These are phyloP conservation scores for Claviceps sp. DNA, from an alignment of 2,329 filamentous ascomycete species.

Conservation along the genomic window DNA sequence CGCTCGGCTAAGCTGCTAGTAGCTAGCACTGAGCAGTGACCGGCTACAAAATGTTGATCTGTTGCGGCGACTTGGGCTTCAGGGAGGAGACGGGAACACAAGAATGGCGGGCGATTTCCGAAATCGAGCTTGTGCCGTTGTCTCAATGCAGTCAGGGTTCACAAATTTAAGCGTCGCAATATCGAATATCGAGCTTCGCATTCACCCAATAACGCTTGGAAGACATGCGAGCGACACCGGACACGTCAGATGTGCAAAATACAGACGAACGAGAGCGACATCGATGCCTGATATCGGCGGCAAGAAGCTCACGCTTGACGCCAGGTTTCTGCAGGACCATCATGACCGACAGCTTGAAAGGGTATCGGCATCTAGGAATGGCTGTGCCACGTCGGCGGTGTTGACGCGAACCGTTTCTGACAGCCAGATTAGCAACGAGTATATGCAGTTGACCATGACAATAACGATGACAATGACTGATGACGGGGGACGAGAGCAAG, in stretches of 20 bases:
- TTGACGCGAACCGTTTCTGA: constrained; percentile 17
- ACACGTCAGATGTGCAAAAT: too few species aligned
- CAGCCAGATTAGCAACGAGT: background rate
- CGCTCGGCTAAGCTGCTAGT: background rate
- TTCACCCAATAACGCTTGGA: too few species aligned
- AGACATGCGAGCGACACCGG: too few species aligned
- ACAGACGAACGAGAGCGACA: background rate
- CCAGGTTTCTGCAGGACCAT: background rate
- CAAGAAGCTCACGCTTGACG: background rate
- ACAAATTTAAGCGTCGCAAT: too few species aligned
- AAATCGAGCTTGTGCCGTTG: too few species aligned
- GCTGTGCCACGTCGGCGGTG: constrained; percentile 17
- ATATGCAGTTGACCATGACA: too few species aligned
- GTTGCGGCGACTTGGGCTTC: background rate
- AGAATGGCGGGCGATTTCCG: background rate
- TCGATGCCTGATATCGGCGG: background rate
- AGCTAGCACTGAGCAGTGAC: background rate
- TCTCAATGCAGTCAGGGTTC: too few species aligned
- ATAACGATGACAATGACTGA: too few species aligned
- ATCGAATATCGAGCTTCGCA: too few species aligned
- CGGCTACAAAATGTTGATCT: background rate
- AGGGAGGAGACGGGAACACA: background rate
- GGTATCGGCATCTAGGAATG: constrained; percentile 21
- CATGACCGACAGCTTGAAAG: constrained; percentile 9
- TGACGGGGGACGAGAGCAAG: background rate